Conservation (phyloP, 306 rosid species). For the Trichosanthes truncata region DNA sequence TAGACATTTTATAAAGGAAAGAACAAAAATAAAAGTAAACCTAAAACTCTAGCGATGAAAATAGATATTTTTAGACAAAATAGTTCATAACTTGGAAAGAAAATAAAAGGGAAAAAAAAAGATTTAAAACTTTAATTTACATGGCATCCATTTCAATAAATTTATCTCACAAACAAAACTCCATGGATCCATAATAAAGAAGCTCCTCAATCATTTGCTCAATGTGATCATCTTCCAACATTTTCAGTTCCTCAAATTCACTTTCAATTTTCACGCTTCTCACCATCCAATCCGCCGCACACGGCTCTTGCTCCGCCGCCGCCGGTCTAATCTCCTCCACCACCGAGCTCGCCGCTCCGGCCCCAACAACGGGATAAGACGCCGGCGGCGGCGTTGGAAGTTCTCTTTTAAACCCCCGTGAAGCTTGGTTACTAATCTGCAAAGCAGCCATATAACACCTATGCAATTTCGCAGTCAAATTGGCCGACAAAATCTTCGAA, state of each 20-base stretch:
- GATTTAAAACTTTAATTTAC: not conserved
- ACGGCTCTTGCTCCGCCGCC: not conserved
- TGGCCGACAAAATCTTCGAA: not conserved
- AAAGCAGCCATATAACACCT: slow-evolving; percentile 8
- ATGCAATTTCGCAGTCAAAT: slow-evolving; percentile 6
- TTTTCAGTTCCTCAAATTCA: not conserved
- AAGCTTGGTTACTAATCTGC: not conserved
- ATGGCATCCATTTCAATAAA: not conserved
- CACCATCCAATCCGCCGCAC: not conserved
- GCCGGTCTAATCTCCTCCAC: not conserved
- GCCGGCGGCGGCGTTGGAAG: not conserved
- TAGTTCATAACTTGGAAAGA: not conserved
- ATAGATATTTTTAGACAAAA: not conserved
- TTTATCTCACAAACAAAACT: not conserved
- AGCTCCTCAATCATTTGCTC: slow-evolving; percentile 13
- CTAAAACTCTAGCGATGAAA: not conserved
- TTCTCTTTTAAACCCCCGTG: not conserved
- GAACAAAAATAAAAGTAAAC: too few species aligned
- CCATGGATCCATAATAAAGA: slow-evolving; percentile 9
- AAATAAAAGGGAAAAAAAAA: not conserved
- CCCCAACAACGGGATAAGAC: too few species aligned
- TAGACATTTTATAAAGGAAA: not conserved
- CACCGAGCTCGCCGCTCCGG: not conserved
- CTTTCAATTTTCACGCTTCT: not conserved
- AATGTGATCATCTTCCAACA: slow-evolving; percentile 10